Conservation (phyloP, 164 flowering plant species). For the Vitis riparia region DNA sequence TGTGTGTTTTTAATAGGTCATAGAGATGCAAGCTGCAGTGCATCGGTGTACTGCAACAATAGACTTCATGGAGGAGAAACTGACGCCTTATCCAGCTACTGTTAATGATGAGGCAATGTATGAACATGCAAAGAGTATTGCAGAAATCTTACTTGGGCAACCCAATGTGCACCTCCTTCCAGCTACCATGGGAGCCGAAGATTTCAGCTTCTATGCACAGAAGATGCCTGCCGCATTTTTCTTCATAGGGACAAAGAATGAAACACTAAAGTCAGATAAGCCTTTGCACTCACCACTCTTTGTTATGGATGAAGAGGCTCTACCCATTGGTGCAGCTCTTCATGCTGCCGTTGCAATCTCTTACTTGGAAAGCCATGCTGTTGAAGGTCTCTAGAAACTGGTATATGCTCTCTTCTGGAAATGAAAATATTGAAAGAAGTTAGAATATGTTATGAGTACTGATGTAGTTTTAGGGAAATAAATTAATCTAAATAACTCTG, state of each 20-base stretch:
- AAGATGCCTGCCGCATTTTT: constrained; percentile 48
- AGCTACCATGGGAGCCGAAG: constrained; percentile 62
- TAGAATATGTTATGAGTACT: too few species aligned
- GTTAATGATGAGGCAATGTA: constrained; percentile 58
- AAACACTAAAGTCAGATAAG: constrained; percentile 26
- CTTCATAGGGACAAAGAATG: constrained; percentile 50
- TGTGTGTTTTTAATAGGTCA: constrained; percentile 38
- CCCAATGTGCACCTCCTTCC: constrained; percentile 36
- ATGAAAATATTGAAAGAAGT: too few species aligned
- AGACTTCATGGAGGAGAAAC: constrained; percentile 60
- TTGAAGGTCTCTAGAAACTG: neutral
- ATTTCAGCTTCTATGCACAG: constrained; percentile 66
- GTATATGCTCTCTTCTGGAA: too few species aligned
- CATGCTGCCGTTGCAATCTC: constrained; percentile 72
- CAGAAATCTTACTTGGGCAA: constrained; percentile 51
- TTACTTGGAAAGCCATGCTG: constrained; percentile 40
- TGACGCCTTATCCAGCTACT: constrained; percentile 50
- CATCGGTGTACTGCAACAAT: constrained; percentile 51
- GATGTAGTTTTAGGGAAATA: too few species aligned
- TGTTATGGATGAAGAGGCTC: constrained; percentile 59
- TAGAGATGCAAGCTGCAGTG: constrained; percentile 59
- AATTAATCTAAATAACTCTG: too few species aligned
- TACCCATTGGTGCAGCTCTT: constrained; percentile 74
- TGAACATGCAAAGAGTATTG: constrained; percentile 54
- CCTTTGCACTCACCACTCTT: constrained; percentile 58